A percentile compares a stretch with the other conserved stretches of the same genome.
Evolutionary conservation across 768 basidiomycete species (phyloP).

Genomic region (Naganishia vishniacii): DNA sequence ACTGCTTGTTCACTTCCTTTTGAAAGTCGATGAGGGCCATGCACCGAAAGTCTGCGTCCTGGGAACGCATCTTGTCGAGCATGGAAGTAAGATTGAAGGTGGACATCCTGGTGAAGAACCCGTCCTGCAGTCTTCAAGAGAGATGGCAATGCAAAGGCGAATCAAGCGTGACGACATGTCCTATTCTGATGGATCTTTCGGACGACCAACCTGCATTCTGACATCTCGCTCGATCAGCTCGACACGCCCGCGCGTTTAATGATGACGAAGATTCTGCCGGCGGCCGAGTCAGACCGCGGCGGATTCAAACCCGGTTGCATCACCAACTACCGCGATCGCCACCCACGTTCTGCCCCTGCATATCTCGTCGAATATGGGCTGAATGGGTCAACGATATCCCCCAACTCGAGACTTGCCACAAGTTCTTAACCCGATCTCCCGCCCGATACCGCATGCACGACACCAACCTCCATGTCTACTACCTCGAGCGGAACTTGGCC

Average conservation of each 20-base stretch:
- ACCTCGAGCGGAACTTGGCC: slow-evolving; percentile 27
- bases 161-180: no score
- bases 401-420: not conserved
- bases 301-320: no score
- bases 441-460: slow-evolving; percentile 14
- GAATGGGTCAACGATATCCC: no score
- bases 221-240: no score
- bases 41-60: slow-evolving; percentile 53
- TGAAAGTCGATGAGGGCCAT: slow-evolving; percentile 90
- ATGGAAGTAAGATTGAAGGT: slow-evolving; percentile 14
- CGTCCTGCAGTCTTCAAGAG: no score
- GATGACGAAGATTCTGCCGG: not conserved
- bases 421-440: not conserved
- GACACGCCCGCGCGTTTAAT: not conserved
- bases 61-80: slow-evolving; percentile 18
- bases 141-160: no score
- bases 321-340: not conserved
- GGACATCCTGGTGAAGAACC: not conserved
- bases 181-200: no score
- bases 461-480: slow-evolving; percentile 30
- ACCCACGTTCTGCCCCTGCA: not conserved
- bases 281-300: not conserved
- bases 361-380: slow-evolving; percentile 6
- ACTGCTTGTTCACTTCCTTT: slow-evolving; percentile 11
- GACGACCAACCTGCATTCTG: no score